Evolutionary conservation across 306 rosid species (phyloP).

Genomic region (Hippophae tibetana): DNA sequence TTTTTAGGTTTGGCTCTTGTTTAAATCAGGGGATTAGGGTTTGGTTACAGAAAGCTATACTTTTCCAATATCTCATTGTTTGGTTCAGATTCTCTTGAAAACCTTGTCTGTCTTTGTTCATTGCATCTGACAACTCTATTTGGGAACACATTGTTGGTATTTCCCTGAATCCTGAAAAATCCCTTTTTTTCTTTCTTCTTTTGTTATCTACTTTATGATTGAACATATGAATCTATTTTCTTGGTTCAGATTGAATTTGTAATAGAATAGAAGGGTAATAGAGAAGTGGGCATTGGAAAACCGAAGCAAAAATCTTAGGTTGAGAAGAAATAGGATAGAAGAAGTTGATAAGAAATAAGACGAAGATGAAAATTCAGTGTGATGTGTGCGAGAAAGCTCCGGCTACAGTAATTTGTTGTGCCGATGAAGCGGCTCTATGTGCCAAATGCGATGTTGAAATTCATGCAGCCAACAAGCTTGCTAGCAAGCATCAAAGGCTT

Average conservation of each 20-base stretch:
- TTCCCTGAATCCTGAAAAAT: background rate
- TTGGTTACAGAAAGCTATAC: background rate
- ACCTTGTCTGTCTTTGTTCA: background rate
- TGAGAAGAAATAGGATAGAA: background rate
- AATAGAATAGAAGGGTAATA: background rate
- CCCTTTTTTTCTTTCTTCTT: background rate
- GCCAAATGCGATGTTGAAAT: constrained; percentile 87
- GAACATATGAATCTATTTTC: background rate
- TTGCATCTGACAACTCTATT: background rate
- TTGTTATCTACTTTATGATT: background rate
- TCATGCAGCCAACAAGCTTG: constrained; percentile 96
- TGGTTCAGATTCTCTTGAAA: background rate
- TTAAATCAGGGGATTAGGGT: too few species aligned
- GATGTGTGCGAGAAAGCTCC: constrained; percentile 97
- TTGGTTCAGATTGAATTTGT: background rate
- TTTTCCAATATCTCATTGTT: too few species aligned
- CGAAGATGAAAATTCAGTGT: constrained; percentile 84
- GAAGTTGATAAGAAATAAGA: background rate
- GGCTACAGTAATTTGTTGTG: constrained; percentile 88
- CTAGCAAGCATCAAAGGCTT: constrained; percentile 95
- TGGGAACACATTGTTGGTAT: background rate
- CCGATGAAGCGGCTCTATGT: constrained; percentile 94
- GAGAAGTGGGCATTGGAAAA: background rate
- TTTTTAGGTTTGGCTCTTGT: too few species aligned
- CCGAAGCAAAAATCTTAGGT: background rate